Evolutionary conservation across 805 yeast genomes (phyloP).

Genomic region (Torulaspora indica): DNA sequence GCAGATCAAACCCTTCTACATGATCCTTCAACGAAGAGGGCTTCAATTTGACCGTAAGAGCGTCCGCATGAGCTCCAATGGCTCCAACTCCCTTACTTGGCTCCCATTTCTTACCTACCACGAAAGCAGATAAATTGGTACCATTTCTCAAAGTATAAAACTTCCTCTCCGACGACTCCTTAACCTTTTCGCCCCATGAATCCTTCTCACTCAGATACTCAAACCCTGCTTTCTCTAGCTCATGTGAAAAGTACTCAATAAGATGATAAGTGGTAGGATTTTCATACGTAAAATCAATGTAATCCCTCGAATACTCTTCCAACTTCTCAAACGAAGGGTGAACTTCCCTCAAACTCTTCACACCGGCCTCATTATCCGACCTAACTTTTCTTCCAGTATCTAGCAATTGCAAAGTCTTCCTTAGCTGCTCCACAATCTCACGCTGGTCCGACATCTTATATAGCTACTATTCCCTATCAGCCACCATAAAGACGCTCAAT

Average conservation of each 20-base stretch:
- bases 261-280: conserved; percentile 78
- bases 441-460: conserved; percentile 20
- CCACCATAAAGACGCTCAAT: background rate
- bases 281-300: conserved; percentile 64
- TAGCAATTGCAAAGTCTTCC: conserved; percentile 27
- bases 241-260: conserved; percentile 45
- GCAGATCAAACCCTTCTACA: conserved; percentile 68
- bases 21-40: conserved; percentile 59
- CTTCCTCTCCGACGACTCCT: conserved; percentile 42
- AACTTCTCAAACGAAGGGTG: conserved; percentile 3
- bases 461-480: background rate
- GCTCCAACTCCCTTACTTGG: conserved; percentile 64
- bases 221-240: conserved; percentile 58
- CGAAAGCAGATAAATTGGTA: conserved; percentile 63
- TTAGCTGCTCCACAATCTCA: conserved; percentile 26
- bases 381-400: conserved; percentile 11
- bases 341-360: background rate
- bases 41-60: conserved; percentile 63
- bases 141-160: conserved; percentile 68
- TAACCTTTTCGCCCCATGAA: conserved; percentile 31
- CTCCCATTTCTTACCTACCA: conserved; percentile 60
- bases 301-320: conserved; percentile 41
- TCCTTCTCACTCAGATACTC: conserved; percentile 58
- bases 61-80: conserved; percentile 72
- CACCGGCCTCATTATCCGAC: background rate